Evolutionary conservation across 1,284 basidiomycete genomes (phyloP), one percentile per base, ranked within the genome.

Genomic region (Caloboletus firmus): DNA sequence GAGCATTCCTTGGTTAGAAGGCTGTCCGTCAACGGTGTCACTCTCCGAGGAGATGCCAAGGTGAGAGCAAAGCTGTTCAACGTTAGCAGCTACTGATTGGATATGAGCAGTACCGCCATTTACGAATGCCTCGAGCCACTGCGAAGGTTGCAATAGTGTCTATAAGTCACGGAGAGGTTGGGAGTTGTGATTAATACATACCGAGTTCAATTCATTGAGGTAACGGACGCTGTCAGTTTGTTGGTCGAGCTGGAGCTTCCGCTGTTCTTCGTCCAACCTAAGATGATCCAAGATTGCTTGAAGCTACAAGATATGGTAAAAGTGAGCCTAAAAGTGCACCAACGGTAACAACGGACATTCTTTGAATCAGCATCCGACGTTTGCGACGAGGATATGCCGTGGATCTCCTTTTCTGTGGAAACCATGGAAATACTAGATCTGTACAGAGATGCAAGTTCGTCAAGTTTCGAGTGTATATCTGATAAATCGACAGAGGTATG

Each of bases 61-160:
- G 12, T 81, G 77, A 52, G 76, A 71, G 58, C 81, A 82, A 20
- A 93, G 74, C 24, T 79, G 76, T 40, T 87, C 81, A 1, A 93
- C 74, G 42, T 80, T 80, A 20, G 74, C 73, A 9, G 82, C 79
- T 34, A 92, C 77, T 28, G 72, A 72, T 62, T 87, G 81, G 28
- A 91, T 84, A 57, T 92, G 87, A 17, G 78, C 78, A 0, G 85
- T 84, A 9, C 86, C 85, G 50, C 85, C 84, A 43, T 82, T 82
- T 37, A 92, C 88, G 65, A 93, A 92, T 4, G 84, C 76, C 61
- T 92, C 90, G 30, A 94, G 78, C 91, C 91, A 94, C 87, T 90
- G 44, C 5, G 24, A n/a, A 52, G 9, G 39, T 48, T 24, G 17
- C 3, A 24, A 45, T 30, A 34, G 13, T 49, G 31, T 52, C 7